A percentile compares a stretch with the other conserved stretches of the same genome.
These are phyloP conservation scores for Anisodus acutangulus DNA, from an alignment of 257 asterid species.

Conservation along the genomic window DNA sequence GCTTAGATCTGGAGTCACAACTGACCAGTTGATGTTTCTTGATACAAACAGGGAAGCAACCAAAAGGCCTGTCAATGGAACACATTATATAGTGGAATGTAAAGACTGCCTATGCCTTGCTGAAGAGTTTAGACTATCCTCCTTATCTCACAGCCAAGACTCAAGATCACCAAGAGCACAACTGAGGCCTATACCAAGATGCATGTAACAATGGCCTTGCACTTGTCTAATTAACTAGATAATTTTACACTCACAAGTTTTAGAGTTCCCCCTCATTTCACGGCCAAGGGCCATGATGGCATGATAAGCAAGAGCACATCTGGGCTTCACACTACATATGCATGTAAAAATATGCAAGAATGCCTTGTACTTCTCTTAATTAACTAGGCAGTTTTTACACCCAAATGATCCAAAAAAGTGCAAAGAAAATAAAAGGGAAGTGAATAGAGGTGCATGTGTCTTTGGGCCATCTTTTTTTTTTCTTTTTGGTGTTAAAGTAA, in stretches of 20 bases:
- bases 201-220: constrained; percentile 1
- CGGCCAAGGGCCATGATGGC: neutral
- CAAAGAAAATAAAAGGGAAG: neutral
- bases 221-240: neutral
- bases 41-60: neutral
- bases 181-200: constrained; percentile 7
- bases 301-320: neutral
- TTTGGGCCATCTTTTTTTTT: neutral
- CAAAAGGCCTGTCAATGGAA: neutral
- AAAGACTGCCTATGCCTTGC: neutral
- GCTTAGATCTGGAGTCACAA: neutral
- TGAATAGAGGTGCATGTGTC: neutral
- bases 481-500: neutral
- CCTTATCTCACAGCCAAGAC: neutral
- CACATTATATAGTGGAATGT: neutral
- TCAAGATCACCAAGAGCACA: neutral
- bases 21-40: neutral
- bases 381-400: neutral
- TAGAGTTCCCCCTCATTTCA: neutral
- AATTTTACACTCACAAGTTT: neutral
- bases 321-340: neutral
- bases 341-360: neutral
- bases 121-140: neutral
- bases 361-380: neutral
- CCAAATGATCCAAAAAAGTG: neutral